Conservation (phyloP, 352 stramenopile genomes). For the Elongisporangium undulatum region DNA sequence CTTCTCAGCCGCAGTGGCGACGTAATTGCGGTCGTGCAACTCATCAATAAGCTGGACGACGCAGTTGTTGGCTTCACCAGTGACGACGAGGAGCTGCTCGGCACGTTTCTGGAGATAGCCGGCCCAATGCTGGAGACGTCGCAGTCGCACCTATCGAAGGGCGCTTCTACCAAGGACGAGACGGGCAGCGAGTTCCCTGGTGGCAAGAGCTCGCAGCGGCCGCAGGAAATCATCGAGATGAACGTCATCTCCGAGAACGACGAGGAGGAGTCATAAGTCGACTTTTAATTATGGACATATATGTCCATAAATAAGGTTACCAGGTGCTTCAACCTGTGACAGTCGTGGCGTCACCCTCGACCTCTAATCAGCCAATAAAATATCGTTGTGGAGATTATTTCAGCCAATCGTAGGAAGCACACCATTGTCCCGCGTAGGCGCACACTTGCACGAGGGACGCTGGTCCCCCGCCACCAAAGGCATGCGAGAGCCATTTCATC, state of each 20-base stretch:
- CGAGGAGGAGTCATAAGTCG: conserved; percentile 46
- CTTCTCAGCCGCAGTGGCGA: conserved; percentile 69
- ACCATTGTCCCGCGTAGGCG: not conserved
- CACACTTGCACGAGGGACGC: not conserved
- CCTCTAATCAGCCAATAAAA: not conserved
- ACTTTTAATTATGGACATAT: not conserved
- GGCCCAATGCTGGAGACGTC: conserved; percentile 86
- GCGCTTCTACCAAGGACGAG: conserved; percentile 35
- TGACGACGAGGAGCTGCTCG: conserved; percentile 86
- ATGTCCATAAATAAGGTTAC: not conserved
- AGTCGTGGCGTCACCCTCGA: not conserved
- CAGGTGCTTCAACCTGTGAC: not conserved
- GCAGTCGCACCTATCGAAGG: conserved; percentile 66
- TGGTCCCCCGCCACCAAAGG: not conserved
- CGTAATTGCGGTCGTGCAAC: conserved; percentile 83
- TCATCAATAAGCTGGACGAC: conserved; percentile 86
- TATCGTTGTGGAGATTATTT: not conserved
- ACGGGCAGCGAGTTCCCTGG: conserved; percentile 47
- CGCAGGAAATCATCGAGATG: conserved; percentile 64
- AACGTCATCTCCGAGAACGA: conserved; percentile 81
- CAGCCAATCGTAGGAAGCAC: not conserved
- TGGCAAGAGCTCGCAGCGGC: conserved; percentile 30
- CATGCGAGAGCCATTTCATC: conserved; percentile 1
- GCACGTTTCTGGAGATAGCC: conserved; percentile 86
- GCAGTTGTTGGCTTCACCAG: conserved; percentile 58